These are phyloP conservation scores for Hypericum androsaemum DNA, from an alignment of 345 rosid species.

Conservation along the genomic window DNA sequence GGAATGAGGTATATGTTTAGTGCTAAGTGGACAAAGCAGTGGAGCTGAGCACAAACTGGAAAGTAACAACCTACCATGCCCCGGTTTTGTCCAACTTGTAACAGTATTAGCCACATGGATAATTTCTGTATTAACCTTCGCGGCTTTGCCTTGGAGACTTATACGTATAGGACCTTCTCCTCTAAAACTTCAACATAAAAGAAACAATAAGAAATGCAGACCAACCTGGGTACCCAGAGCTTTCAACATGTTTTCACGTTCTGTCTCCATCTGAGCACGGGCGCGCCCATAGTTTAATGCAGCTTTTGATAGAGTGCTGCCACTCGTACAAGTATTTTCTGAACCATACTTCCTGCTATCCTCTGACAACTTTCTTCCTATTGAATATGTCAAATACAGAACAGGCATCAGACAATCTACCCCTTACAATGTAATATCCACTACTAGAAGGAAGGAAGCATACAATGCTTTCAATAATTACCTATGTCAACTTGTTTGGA, in stretches of 20 bases:
- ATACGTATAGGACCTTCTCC: background rate
- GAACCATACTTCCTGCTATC: conserved; percentile 83
- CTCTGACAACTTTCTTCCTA: conserved; percentile 79
- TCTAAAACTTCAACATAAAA: background rate
- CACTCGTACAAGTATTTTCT: conserved; percentile 81
- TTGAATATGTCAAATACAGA: conserved; percentile 7
- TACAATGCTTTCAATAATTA: conserved; percentile 16
- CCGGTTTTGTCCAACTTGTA: too few species aligned
- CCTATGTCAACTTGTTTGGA: conserved; percentile 93
- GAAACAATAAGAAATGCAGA: background rate
- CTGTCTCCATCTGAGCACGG: conserved; percentile 82
- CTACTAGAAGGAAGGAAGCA: background rate
- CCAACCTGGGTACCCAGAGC: conserved; percentile 89
- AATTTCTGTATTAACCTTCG: too few species aligned
- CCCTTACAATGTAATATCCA: conserved; percentile 3
- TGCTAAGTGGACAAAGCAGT: too few species aligned
- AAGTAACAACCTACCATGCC: too few species aligned
- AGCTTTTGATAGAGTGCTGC: conserved; percentile 67
- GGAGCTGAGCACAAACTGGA: too few species aligned
- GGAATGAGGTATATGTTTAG: too few species aligned
- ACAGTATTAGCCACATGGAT: too few species aligned
- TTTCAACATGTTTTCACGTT: conserved; percentile 68
- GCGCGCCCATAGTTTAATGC: conserved; percentile 54
- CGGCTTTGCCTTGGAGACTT: background rate
- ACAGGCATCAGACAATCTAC: conserved; percentile 4